Conservation (phyloP, 1,284 basidiomycete genomes). For the Moesziomyces parantarcticus region DNA sequence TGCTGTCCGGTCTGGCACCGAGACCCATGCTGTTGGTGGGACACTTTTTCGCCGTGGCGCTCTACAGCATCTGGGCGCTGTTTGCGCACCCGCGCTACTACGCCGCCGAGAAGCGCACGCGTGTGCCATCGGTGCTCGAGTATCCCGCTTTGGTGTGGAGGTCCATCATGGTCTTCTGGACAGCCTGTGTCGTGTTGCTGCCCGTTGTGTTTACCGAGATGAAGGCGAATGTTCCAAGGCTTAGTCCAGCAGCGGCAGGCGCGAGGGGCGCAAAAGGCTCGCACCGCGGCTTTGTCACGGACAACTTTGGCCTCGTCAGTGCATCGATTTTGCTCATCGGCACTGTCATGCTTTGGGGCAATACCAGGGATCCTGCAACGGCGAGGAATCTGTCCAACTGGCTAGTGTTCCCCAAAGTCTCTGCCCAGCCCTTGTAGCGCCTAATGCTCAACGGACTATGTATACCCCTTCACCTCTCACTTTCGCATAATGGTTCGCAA, state of each 20-base stretch:
- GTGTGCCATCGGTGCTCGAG: constrained; percentile 33
- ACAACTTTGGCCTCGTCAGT: constrained; percentile 41
- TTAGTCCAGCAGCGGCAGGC: constrained; percentile 8
- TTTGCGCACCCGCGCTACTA: constrained; percentile 72
- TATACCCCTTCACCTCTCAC: constrained; percentile 13
- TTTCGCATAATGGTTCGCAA: background rate
- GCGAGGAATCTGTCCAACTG: constrained; percentile 38
- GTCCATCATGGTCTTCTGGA: constrained; percentile 59
- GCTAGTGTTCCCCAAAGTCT: constrained; percentile 42
- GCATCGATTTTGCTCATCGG: constrained; percentile 36
- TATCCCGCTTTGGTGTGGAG: constrained; percentile 54
- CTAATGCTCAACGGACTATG: background rate
- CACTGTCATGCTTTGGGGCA: constrained; percentile 41
- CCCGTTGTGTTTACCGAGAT: constrained; percentile 66
- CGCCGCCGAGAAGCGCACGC: constrained; percentile 12
- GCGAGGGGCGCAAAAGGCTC: constrained; percentile 1
- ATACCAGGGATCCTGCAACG: constrained; percentile 32
- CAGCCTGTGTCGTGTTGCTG: constrained; percentile 64
- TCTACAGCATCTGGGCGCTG: constrained; percentile 89
- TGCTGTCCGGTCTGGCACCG: constrained; percentile 73
- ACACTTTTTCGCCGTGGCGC: constrained; percentile 95
- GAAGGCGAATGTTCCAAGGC: constrained; percentile 45
- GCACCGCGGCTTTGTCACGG: constrained; percentile 24
- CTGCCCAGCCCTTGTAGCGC: constrained; percentile 12
- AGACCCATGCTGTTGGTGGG: constrained; percentile 81